Evolutionary conservation across 116 monocot species (phyloP), one percentile per base, ranked within the genome.

Genomic region (Posidonia oceanica): DNA sequence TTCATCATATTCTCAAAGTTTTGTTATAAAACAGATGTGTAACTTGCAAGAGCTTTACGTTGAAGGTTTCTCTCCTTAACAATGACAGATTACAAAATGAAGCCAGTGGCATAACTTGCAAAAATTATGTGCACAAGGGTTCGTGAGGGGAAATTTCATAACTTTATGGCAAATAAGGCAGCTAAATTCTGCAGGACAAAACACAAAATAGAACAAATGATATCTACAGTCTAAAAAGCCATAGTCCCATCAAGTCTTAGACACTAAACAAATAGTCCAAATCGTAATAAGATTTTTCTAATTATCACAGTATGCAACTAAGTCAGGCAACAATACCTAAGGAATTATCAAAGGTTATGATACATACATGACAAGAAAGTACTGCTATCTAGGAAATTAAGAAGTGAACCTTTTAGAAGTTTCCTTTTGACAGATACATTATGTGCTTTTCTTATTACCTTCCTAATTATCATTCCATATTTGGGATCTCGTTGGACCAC

Each of bases 71-170:
- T 80, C 75, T 89, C 87, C 37, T 85, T 73, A 54, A 92, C 75
- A 70, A 85, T 1, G 89, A 85, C 54, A 82, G 66, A 54, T 77
- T 82, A 40, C 64, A 71, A 74, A 68, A 97, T 1, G 78, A 70
- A 6, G 71, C 92, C 74, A 87, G 67, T 73, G 72, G 56, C 97
- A 97, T 3, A 70, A 17, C 75, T 91, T 89, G 75, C 97, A 97
- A 67, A 97, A 97, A 72, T 88, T 91, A 59, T 97, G 97, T 2
- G 77, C 97, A 59, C 97, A 97, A 4, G 97, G 91, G 10, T 92
- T 89, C 8, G 92, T 87, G 36, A 97, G 74, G 14, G 97, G 91
- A 38, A 52, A 71, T 22, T 52, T 72, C 83, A 97, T 81, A 59
- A 97, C 85, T 60, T 89, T 79, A 38, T 51, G 77, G 77, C 97